These are phyloP conservation scores for Parietaria judaica DNA, from an alignment of 306 rosid species.

Conservation along the genomic window DNA sequence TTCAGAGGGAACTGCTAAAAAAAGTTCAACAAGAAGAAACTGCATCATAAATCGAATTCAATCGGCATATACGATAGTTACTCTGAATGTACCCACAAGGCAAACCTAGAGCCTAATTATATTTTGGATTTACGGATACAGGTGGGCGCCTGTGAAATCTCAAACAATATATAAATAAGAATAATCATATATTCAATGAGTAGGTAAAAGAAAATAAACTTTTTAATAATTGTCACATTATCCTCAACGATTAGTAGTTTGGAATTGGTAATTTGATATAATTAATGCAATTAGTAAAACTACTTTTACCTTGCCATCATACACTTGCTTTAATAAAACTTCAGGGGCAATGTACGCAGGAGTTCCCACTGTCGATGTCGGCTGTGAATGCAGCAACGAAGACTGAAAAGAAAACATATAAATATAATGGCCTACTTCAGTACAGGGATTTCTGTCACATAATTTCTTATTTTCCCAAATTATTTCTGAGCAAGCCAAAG, in stretches of 20 bases:
- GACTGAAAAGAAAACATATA: conserved; percentile 39
- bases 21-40: too few relatives aligned
- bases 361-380: conserved; percentile 92
- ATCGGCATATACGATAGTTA: too few relatives aligned
- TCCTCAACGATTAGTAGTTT: neutral
- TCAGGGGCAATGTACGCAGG: conserved; percentile 99
- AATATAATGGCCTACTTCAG: too few relatives aligned
- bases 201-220: too few relatives aligned
- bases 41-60: too few relatives aligned
- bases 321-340: conserved; percentile 74
- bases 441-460: neutral
- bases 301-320: conserved; percentile 79
- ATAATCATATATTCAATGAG: neutral
- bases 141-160: too few relatives aligned
- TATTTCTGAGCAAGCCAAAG: neutral
- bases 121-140: too few relatives aligned
- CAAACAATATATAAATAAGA: neutral
- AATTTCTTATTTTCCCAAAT: neutral
- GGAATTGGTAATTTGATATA: neutral
- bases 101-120: too few relatives aligned
- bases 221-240: too few relatives aligned
- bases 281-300: conserved; percentile 6
- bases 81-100: too few relatives aligned
- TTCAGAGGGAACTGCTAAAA: too few relatives aligned
- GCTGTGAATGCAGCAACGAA: conserved; percentile 92